A percentile compares a stretch with the other conserved stretches of the same genome.
phyloP scores from a whole-genome alignment of 2,329 filamentous ascomycete genomes.

The Pseudogymnoascus sp. region DNA sequence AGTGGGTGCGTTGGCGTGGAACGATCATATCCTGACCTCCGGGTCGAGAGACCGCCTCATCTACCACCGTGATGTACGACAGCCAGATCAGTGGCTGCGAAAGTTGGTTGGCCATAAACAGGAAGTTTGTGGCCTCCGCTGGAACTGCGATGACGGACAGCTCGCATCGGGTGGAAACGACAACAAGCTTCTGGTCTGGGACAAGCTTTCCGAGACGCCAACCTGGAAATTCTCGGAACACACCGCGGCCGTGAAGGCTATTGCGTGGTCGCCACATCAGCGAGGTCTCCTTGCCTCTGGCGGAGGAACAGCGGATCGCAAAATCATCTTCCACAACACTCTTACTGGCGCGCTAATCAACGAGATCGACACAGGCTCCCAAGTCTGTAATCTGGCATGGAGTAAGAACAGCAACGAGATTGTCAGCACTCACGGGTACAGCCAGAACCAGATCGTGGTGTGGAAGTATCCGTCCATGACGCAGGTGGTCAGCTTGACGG shows the following conservation, averaged over 20 bases:
- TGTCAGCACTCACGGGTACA: conserved; percentile 93
- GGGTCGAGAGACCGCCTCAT: conserved; percentile 90
- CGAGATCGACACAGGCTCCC: conserved; percentile 91
- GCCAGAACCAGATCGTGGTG: conserved; percentile 96
- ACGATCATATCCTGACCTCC: conserved; percentile 92
- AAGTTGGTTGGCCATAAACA: conserved; percentile 93
- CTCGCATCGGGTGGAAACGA: conserved; percentile 94
- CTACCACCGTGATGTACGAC: conserved; percentile 89
- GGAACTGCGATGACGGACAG: conserved; percentile 95
- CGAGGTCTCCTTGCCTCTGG: conserved; percentile 89
- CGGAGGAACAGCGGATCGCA: conserved; percentile 87
- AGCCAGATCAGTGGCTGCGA: conserved; percentile 80
- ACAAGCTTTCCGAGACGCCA: conserved; percentile 85
- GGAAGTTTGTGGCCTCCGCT: conserved; percentile 91
- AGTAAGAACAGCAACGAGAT: conserved; percentile 97
- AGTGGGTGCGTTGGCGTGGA: conserved; percentile 93
- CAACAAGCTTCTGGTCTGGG: conserved; percentile 98
- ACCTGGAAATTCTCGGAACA: conserved; percentile 93
- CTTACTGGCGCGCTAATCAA: conserved; percentile 70
- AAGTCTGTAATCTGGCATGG: conserved; percentile 98
- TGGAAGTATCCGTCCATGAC: conserved; percentile 99
- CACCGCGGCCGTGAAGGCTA: conserved; percentile 92
- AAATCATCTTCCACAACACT: conserved; percentile 98
- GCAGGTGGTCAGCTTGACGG: conserved; percentile 88
- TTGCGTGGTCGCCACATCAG: conserved; percentile 96